Evolutionary conservation across 176 grass and related monocot species (phyloP), one percentile per base, ranked within the genome.

Genomic region (Saccharum spontaneum): DNA sequence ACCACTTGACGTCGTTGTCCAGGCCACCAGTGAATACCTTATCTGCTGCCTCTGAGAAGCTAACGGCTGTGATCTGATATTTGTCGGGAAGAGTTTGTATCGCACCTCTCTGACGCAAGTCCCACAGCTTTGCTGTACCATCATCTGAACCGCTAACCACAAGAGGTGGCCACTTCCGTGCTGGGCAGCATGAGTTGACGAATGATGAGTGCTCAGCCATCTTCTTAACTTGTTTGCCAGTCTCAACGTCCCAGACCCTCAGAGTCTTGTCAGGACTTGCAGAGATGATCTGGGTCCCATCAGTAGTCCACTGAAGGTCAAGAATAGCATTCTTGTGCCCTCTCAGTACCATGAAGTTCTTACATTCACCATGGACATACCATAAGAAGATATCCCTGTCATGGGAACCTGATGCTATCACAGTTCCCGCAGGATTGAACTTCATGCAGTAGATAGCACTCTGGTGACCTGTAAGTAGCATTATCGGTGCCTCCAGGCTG

Each of bases 71-170:
- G 28, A 99, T 99, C 84, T 99, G 97, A 61, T 94, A 99, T 83
- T 99, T 99, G 62, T 99, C 97, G 0, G 97, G 97, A 82, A 99
- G 94, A 76, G 97, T 99, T 84, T 99, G 97, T 64, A 99, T 96
- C 30, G 93, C 97, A 43, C 97, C 97, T 90, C 93, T 88, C 63
- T 89, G 90, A 69, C 97, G 97, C 67, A 99, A 91, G 77, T 99
- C 97, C 97, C 97, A 99, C 17, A 99, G 84, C 82, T 99, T 99
- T 60, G 97, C 91, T 28, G 97, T 99, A 33, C 97, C 93, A 3
- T 99, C 97, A 50, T 99, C 97, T 6, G 97, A 99, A 23, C 93
- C 97, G 41, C 97, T 99, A 24, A 99, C 91, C 52, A 96, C 86
- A 64, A 99, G 89, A 82, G 97, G 97, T 24, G 83, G 97, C 82